phyloP scores from a whole-genome alignment of 257 asterid species.

The Plantago major region DNA sequence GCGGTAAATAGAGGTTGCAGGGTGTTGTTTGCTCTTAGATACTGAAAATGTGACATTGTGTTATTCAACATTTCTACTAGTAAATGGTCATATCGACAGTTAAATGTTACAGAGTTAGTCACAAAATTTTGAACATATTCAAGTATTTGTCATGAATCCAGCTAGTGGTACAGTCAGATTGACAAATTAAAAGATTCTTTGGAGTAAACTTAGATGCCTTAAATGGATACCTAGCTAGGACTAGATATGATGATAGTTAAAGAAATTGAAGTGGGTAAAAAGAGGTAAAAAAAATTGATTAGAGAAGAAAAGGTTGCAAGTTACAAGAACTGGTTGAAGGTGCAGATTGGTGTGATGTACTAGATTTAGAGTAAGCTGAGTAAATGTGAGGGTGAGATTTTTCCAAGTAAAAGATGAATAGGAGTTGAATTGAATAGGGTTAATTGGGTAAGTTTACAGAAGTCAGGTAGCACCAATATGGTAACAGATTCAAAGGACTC shows the following conservation, averaged over 20 bases:
- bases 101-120: too few species aligned
- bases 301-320: neutral
- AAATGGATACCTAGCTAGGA: neutral
- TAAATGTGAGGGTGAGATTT: conserved; percentile 19
- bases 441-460: conserved; percentile 5
- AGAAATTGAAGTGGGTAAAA: neutral
- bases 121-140: too few species aligned
- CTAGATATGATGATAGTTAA: neutral
- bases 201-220: neutral
- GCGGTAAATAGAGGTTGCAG: conserved; percentile 84
- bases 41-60: conserved; percentile 36
- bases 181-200: neutral
- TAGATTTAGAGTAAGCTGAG: conserved; percentile 15
- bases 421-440: conserved; percentile 19
- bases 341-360: neutral
- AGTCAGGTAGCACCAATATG: conserved; percentile 24
- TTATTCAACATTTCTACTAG: too few species aligned
- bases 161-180: neutral
- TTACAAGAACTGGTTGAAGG: conserved; percentile 10
- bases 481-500: conserved; percentile 19
- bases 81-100: too few species aligned
- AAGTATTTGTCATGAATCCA: neutral
- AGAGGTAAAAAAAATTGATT: neutral
- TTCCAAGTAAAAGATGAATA: conserved; percentile 7
- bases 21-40: conserved; percentile 79